Conservation (phyloP, 805 yeast genomes). For the Sugiyamaella chiloensis region DNA sequence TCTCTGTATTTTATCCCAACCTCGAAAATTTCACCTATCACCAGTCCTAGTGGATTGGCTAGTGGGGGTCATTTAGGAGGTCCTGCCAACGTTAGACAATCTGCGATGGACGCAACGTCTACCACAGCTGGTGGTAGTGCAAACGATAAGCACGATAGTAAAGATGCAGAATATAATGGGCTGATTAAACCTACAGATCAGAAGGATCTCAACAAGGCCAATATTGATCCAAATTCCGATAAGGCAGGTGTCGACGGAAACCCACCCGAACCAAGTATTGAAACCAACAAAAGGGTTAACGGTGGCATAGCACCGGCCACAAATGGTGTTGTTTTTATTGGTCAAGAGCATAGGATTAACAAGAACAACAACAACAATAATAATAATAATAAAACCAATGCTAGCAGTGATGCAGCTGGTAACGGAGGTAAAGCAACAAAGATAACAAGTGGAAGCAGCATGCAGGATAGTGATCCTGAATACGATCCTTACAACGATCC, state of each 20-base stretch:
- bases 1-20: constrained; percentile 5
- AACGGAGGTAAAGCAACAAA: neutral
- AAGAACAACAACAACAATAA: constrained; percentile 1
- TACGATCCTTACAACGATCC: constrained; percentile 2
- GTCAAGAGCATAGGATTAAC: neutral
- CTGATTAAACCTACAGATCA: neutral
- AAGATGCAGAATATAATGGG: neutral
- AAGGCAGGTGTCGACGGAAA: no score
- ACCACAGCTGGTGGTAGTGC: neutral
- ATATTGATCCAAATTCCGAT: neutral
- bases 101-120: neutral
- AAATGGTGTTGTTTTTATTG: neutral
- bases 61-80: neutral
- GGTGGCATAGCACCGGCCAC: neutral
- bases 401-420: neutral
- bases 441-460: neutral
- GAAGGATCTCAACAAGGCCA: neutral
- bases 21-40: constrained; percentile 9
- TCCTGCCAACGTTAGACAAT: neutral
- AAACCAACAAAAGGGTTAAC: no score
- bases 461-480: neutral
- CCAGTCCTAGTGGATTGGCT: neutral
- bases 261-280: no score
- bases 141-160: neutral
- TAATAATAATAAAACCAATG: neutral